Conservation (phyloP, 1,139 yeast genomes). For the Magnusiomyces tetraspermus region DNA sequence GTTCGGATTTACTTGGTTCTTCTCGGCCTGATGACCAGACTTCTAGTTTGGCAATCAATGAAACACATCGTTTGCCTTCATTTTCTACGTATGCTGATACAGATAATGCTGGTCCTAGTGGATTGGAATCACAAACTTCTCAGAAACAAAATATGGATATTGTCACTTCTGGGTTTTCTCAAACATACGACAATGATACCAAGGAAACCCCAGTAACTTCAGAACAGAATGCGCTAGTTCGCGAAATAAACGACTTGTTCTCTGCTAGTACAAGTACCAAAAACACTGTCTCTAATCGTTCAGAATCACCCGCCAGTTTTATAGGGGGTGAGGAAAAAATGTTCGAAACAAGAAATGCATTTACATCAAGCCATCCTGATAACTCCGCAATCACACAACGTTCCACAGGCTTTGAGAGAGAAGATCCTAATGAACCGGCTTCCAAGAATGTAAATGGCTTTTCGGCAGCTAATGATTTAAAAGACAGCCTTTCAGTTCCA, state of each 20-base stretch:
- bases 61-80: not conserved
- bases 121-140: not conserved
- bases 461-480: not conserved
- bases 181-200: no score
- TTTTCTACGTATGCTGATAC: not conserved
- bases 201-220: not conserved
- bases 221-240: constrained; percentile 4
- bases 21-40: not conserved
- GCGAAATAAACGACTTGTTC: constrained; percentile 1
- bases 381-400: no score
- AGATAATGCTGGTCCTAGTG: not conserved
- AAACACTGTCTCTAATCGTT: no score
- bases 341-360: no score
- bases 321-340: no score
- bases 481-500: not conserved
- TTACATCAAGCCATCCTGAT: no score
- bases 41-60: not conserved
- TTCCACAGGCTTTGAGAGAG: no score
- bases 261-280: not conserved
- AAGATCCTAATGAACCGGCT: no score
- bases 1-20: not conserved
- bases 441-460: not conserved
- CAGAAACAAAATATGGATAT: not conserved
- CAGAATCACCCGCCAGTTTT: no score
- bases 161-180: not conserved